Evolutionary conservation across 495 filamentous ascomycete species (phyloP), one percentile per base, ranked within the genome.

Genomic region (Daldinia vernicosa): DNA sequence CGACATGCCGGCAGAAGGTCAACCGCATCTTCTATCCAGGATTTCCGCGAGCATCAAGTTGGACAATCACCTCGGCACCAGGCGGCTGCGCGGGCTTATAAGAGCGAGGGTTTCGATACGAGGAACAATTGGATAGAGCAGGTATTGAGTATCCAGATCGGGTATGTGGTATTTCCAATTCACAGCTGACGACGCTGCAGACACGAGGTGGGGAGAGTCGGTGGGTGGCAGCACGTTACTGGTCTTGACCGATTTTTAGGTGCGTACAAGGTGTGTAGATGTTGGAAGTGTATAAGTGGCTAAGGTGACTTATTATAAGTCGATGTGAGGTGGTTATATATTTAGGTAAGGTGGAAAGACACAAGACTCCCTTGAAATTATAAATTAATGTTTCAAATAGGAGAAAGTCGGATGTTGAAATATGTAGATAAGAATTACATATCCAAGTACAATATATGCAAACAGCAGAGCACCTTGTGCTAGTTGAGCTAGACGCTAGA

Each of bases 201-300:
- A 72, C 70, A 72, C 70, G 70, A 72, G 65, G 65, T 72, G 70
- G 69, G 69, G 64, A 60, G 55, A 47, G 27, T 22, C 32, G 58
- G 39, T 63, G 59, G 61, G 65, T 60, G 65, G 70, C 65, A 58
- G 70, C 22, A 56, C 65, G 24, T 24, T 61, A 69, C 70, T 72
- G 70, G 65, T 27, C 50, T 66, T 56, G 14, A 19, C 43, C 28
- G 47, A 24, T 4, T 61, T 40, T 19, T 37, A n/a, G 51, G 51
- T 54, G 15, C 11, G 33, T 54, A 7, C 14, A 52, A 53, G 22
- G 19, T 47, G 17, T 17, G 57, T 60, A 60, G n/a, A n/a, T n/a
- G n/a, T n/a, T 27, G 26, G 1, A 27, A 33, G 58, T 50, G 17
- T n/a, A 3, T 33, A 33, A 14, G 26, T 50, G 27, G 52, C 58